Evolutionary conservation across 176 grass and related monocot species (phyloP).

Genomic region (Aegilops speltoides): DNA sequence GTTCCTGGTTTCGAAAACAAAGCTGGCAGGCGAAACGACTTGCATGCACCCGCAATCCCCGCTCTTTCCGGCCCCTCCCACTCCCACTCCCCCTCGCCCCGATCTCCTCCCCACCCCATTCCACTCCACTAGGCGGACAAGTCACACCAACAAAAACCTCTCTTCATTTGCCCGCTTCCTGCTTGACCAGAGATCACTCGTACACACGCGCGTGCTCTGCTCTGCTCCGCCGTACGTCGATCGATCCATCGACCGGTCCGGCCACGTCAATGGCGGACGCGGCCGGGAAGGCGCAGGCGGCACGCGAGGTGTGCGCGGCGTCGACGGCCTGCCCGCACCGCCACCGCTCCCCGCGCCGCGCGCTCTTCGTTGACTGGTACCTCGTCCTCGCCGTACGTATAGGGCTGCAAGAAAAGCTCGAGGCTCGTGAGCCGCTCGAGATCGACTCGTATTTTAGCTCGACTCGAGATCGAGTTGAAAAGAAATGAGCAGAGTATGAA

Average conservation of each 20-base stretch:
- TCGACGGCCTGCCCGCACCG: constrained; percentile 54
- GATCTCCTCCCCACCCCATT: background rate
- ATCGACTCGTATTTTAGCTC: too few relatives aligned
- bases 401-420: background rate
- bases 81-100: background rate
- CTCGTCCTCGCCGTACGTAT: constrained; percentile 62
- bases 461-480: too few relatives aligned
- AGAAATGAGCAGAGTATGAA: too few relatives aligned
- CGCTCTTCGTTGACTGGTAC: constrained; percentile 75
- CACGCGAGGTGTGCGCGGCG: constrained; percentile 50
- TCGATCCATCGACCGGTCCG: too few relatives aligned
- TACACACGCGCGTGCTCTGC: too few relatives aligned
- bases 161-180: background rate
- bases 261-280: background rate
- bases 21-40: too few relatives aligned
- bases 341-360: background rate
- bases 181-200: too few relatives aligned
- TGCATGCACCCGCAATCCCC: too few relatives aligned
- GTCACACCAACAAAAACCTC: background rate
- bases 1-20: too few relatives aligned
- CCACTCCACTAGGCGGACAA: background rate
- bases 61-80: too few relatives aligned
- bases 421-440: too few relatives aligned
- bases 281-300: constrained; percentile 18
- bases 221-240: too few relatives aligned